Conservation (phyloP, 2,329 filamentous ascomycete genomes). For the Claviceps sp. region DNA sequence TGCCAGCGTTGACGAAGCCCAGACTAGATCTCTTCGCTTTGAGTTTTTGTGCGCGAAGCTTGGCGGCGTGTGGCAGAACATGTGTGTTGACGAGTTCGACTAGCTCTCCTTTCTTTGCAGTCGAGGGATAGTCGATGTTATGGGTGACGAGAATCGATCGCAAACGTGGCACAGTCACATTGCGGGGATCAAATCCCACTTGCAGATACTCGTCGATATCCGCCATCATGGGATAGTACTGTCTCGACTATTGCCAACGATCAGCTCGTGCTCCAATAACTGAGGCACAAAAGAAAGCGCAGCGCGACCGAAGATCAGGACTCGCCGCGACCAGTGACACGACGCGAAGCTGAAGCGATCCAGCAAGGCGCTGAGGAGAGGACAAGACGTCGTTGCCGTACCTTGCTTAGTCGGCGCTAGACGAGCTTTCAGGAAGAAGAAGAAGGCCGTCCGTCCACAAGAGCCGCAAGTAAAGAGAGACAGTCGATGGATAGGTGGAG, state of each 20-base stretch:
- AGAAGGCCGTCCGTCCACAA: neutral
- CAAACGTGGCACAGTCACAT: conserved; percentile 74
- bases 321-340: neutral
- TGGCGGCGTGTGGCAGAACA: conserved; percentile 64
- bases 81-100: conserved; percentile 71
- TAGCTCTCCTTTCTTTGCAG: conserved; percentile 82
- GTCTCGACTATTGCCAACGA: conserved; percentile 1
- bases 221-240: conserved; percentile 30
- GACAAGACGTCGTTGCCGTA: neutral
- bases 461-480: conserved; percentile 4
- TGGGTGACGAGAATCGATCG: conserved; percentile 86
- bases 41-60: conserved; percentile 61
- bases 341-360: conserved; percentile 4
- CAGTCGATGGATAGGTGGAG: neutral
- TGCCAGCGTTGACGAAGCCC: conserved; percentile 62
- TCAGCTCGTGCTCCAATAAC: neutral
- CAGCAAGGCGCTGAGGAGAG: conserved; percentile 1
- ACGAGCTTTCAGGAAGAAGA: neutral
- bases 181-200: conserved; percentile 70
- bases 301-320: neutral
- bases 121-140: conserved; percentile 72
- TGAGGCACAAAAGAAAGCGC: neutral
- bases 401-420: neutral
- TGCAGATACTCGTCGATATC: conserved; percentile 75
- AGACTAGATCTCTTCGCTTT: conserved; percentile 74